Conservation (phyloP, 441 rosid genomes). For the Gossypium gossypioides region DNA sequence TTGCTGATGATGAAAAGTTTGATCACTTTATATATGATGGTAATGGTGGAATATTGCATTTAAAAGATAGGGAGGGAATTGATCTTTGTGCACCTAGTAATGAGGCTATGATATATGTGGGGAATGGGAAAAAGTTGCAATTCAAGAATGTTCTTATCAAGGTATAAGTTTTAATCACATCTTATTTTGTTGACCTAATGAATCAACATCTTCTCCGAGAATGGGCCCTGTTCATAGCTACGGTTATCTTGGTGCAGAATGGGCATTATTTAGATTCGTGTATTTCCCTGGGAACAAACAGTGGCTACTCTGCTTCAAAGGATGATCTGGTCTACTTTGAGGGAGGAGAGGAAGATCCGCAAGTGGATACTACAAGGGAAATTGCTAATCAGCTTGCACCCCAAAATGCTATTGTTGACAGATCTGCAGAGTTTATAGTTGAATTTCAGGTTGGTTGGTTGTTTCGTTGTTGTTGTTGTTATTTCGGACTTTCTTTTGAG, state of each 20-base stretch:
- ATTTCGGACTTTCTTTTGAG: background rate
- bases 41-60: slow-evolving; percentile 62
- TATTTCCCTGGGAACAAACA: slow-evolving; percentile 65
- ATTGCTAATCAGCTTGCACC: slow-evolving; percentile 27
- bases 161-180: slow-evolving; percentile 32
- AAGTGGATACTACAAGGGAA: slow-evolving; percentile 29
- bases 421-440: slow-evolving; percentile 51
- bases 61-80: slow-evolving; percentile 62
- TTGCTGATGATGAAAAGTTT: slow-evolving; percentile 71
- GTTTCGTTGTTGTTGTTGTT: background rate
- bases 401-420: slow-evolving; percentile 36
- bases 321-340: slow-evolving; percentile 62
- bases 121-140: slow-evolving; percentile 65
- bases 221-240: slow-evolving; percentile 12
- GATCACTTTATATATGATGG: slow-evolving; percentile 83
- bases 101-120: slow-evolving; percentile 73
- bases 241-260: slow-evolving; percentile 38
- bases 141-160: slow-evolving; percentile 77
- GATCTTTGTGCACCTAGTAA: slow-evolving; percentile 53
- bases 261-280: slow-evolving; percentile 87
- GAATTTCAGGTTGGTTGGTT: slow-evolving; percentile 64
- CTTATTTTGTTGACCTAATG: slow-evolving; percentile 3
- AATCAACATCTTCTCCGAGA: background rate
- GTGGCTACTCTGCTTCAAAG: slow-evolving; percentile 64
- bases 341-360: slow-evolving; percentile 36